Percentiles rank a stretch among this genome's conserved stretches.
These are phyloP conservation scores for Salinomyces thailandicus DNA, from an alignment of 2,329 filamentous ascomycete species.

Conservation along the genomic window DNA sequence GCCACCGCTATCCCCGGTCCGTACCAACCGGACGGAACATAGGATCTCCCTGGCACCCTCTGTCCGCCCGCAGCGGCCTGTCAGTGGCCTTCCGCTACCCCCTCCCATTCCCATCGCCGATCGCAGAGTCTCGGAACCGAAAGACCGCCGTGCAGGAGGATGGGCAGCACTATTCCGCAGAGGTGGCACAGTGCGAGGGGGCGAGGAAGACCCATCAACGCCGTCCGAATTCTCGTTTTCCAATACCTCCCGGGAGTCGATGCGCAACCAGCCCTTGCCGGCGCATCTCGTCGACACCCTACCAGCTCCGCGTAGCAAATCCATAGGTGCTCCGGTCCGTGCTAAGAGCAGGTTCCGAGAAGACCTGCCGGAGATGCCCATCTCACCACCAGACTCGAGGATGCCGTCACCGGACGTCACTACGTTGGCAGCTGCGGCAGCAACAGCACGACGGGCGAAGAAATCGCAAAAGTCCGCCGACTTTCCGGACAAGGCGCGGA, in stretches of 20 bases:
- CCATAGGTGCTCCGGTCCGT: constrained; percentile 54
- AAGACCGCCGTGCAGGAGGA: constrained; percentile 36
- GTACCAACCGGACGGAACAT: constrained; percentile 5
- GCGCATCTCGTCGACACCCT: constrained; percentile 34
- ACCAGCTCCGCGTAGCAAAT: constrained; percentile 35
- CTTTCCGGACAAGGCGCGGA: constrained; percentile 2
- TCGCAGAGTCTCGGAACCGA: constrained; percentile 32
- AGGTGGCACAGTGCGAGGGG: constrained; percentile 32
- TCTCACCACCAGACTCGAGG: constrained; percentile 76
- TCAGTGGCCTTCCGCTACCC: constrained; percentile 15
- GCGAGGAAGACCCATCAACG: constrained; percentile 39
- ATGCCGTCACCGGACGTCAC: constrained; percentile 66
- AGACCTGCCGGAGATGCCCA: constrained; percentile 74
- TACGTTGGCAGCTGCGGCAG: constrained; percentile 27
- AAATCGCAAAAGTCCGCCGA: constrained; percentile 8
- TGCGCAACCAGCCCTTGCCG: constrained; percentile 48
- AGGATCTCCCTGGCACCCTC: too few species aligned
- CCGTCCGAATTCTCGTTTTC: constrained; percentile 66
- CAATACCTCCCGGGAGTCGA: constrained; percentile 83
- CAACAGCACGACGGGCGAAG: constrained; percentile 32
- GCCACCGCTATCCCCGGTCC: constrained; percentile 25
- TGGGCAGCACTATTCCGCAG: constrained; percentile 70
- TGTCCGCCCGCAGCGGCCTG: constrained; percentile 5
- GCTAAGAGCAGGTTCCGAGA: constrained; percentile 88
- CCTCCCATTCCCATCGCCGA: constrained; percentile 23